Evolutionary conservation across 1,284 basidiomycete species (phyloP), one percentile per base, ranked within the genome.

Genomic region (Xerocomus minutiporus): DNA sequence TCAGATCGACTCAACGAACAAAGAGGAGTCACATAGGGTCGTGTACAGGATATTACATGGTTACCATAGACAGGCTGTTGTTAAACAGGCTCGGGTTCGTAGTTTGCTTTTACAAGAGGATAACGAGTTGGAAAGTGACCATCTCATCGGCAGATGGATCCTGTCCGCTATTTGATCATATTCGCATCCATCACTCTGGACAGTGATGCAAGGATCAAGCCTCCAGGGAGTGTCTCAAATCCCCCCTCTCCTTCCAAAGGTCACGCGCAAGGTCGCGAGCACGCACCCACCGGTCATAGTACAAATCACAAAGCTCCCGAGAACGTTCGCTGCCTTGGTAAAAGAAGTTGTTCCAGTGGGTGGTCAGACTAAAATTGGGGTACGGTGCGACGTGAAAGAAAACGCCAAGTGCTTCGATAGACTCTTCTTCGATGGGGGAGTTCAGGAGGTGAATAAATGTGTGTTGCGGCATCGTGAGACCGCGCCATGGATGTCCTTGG

Each of bases 361-460:
- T 50, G 1, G 5, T 29, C 13, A 63, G 23, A 0, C 1, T 8
- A 12, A 60, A 59, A 7, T 42, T 0, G 0, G 52, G 55, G 11
- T 38, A 48, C 2, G 52, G 46, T 5, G 58, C 50, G 5, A 42
- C 58, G 6, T 56, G 52, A 13, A 63, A 60, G 52, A 61, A 60
- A 4, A 51, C 31, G 2, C 41, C 41, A 1, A 60, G 61, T 1
- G 56, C 59, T 9, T 55, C 39, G 15, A 63, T n/a, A 13, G 61
- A 58, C 11, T 41, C 52, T 43, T 47, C 25, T 1, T 61, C 46
- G 5, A 60, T 61, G 8, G 41, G 32, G 4, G 59, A 56, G 9
- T 51, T 8, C 1, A 46, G 48, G 8, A 59, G 9, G 20, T 46
- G 8, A 6, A 61, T 26, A 12, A 5, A 42, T 6, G 46, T 2